These are phyloP conservation scores for Trebouxia sp. DNA, from an alignment of 139 green algal species.

Conservation along the genomic window DNA sequence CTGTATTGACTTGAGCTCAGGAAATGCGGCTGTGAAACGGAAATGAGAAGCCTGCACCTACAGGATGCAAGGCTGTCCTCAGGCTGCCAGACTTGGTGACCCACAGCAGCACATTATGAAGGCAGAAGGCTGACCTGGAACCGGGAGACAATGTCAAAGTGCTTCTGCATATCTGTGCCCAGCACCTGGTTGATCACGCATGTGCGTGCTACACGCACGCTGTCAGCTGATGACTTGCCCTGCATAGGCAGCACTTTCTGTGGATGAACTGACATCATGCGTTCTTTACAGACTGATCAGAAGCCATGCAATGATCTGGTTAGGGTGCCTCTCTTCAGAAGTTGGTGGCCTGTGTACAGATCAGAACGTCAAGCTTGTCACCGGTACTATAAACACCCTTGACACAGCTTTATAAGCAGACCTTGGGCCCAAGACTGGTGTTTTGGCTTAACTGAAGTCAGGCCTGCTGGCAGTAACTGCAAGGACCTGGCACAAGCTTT, in stretches of 20 bases:
- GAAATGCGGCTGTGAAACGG: too few species aligned
- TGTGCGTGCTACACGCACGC: background rate
- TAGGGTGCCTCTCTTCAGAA: too few species aligned
- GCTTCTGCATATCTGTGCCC: slow-evolving; percentile 17
- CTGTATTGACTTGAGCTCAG: too few species aligned
- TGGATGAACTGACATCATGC: background rate
- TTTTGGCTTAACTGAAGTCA: background rate
- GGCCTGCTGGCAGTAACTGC: background rate
- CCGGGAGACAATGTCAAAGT: slow-evolving; percentile 2
- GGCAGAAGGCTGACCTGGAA: background rate
- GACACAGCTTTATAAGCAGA: too few species aligned
- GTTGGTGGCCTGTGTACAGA: too few species aligned
- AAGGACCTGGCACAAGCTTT: background rate
- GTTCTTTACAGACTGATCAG: background rate
- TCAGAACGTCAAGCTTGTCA: too few species aligned
- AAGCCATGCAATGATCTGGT: too few species aligned
- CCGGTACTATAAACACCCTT: too few species aligned
- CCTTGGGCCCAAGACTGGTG: too few species aligned
- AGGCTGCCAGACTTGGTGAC: background rate
- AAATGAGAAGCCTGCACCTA: too few species aligned
- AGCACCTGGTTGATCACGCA: slow-evolving; percentile 1
- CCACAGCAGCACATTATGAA: background rate
- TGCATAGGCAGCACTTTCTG: too few species aligned
- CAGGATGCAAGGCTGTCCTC: too few species aligned
- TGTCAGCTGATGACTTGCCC: background rate